Evolutionary conservation across 2,329 filamentous ascomycete genomes (phyloP).

Genomic region (Colletotrichum incanum): DNA sequence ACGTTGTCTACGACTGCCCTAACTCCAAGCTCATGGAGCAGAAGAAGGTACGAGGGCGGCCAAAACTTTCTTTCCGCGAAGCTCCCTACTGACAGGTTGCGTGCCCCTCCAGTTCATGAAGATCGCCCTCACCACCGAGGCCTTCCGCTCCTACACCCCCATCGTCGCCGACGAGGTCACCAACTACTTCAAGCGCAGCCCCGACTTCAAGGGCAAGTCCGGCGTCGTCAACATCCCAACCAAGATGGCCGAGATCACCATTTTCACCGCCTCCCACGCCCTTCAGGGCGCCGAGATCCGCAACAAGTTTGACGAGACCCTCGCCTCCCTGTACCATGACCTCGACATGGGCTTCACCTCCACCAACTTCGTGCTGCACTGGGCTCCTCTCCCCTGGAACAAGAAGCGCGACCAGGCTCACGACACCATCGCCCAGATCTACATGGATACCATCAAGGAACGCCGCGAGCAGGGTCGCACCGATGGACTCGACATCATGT

Average conservation of each 20-base stretch:
- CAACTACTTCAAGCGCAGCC: conserved; percentile 78
- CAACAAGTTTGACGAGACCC: conserved; percentile 82
- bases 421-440: conserved; percentile 84
- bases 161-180: conserved; percentile 84
- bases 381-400: conserved; percentile 92
- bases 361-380: conserved; percentile 92
- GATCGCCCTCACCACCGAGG: conserved; percentile 81
- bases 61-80: conserved; percentile 1
- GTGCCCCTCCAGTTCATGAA: conserved; percentile 78
- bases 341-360: conserved; percentile 92
- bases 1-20: conserved; percentile 92
- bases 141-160: conserved; percentile 82
- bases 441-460: conserved; percentile 85
- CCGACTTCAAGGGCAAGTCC: conserved; percentile 77
- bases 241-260: conserved; percentile 88
- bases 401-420: conserved; percentile 85
- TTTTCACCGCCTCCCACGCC: conserved; percentile 89
- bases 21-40: conserved; percentile 96
- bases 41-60: conserved; percentile 81
- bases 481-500: conserved; percentile 84
- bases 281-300: conserved; percentile 90
- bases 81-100: conserved; percentile 41
- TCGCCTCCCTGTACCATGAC: conserved; percentile 88
- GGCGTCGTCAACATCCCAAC: conserved; percentile 82
- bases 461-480: conserved; percentile 70